These are phyloP conservation scores for Protomyces inouyei DNA, from an alignment of 1,139 yeast species.

Conservation along the genomic window DNA sequence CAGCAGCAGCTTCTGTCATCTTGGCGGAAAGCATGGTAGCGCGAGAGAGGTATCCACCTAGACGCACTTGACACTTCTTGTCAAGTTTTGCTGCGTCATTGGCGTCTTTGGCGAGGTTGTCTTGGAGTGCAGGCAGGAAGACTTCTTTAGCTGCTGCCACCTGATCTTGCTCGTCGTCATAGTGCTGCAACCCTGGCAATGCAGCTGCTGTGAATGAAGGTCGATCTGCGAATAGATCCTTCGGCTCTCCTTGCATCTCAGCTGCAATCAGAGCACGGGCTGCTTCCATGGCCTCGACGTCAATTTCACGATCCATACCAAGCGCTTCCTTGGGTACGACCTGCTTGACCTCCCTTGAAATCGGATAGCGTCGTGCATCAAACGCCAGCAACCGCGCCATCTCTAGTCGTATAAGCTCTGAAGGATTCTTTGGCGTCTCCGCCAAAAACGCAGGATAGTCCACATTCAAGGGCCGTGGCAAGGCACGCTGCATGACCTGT, in stretches of 20 bases:
- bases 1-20: conserved; percentile 25
- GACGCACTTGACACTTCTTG: conserved; percentile 37
- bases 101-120: conserved; percentile 35
- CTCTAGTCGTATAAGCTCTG: conserved; percentile 28
- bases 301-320: background rate
- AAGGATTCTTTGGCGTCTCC: conserved; percentile 39
- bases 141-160: background rate
- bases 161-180: background rate
- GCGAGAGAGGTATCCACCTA: conserved; percentile 41
- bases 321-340: conserved; percentile 3
- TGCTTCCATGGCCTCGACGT: background rate
- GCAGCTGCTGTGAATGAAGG: conserved; percentile 23
- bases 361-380: conserved; percentile 46
- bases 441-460: conserved; percentile 36
- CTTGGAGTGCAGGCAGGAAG: background rate
- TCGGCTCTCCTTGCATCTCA: conserved; percentile 30
- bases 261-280: conserved; percentile 3
- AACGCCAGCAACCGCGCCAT: conserved; percentile 43
- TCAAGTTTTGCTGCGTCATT: conserved; percentile 41
- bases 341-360: conserved; percentile 32
- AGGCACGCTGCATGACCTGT: conserved; percentile 48
- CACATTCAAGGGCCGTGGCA: conserved; percentile 49
- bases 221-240: background rate
- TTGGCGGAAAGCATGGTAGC: conserved; percentile 16
- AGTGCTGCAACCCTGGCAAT: conserved; percentile 15